Evolutionary conservation across 2,329 filamentous ascomycete genomes (phyloP).

Genomic region (Claviceps citrina): DNA sequence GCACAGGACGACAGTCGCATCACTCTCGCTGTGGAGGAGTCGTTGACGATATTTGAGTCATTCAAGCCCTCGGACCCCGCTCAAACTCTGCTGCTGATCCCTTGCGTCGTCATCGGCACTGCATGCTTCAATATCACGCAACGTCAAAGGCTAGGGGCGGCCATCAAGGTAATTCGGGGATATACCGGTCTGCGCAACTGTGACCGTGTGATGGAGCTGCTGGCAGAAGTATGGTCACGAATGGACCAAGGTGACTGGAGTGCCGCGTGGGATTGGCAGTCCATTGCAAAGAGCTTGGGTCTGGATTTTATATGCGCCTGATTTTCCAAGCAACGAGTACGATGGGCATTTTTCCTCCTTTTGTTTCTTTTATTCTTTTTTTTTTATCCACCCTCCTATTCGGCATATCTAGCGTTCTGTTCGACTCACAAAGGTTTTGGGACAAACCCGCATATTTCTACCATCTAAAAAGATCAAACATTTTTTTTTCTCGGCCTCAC

Average conservation of each 20-base stretch:
- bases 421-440: too few relatives aligned
- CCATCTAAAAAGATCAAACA: too few relatives aligned
- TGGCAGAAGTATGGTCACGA: conserved; percentile 43
- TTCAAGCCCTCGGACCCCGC: conserved; percentile 42
- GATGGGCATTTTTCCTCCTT: too few relatives aligned
- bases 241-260: conserved; percentile 44
- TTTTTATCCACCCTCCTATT: too few relatives aligned
- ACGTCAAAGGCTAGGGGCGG: conserved; percentile 34
- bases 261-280: conserved; percentile 50
- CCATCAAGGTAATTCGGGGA: conserved; percentile 34
- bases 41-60: conserved; percentile 36
- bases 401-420: too few relatives aligned
- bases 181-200: conserved; percentile 47
- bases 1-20: conserved; percentile 35
- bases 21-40: conserved; percentile 39
- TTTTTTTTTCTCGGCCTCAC: too few relatives aligned
- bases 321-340: conserved; percentile 9
- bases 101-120: conserved; percentile 45
- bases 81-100: conserved; percentile 44
- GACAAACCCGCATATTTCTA: too few relatives aligned
- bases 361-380: too few relatives aligned
- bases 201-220: conserved; percentile 35
- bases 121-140: conserved; percentile 39
- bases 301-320: conserved; percentile 40
- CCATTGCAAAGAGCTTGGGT: conserved; percentile 34